Conservation (phyloP, 1,284 basidiomycete genomes). For the Sanghuangporus weigelae region DNA sequence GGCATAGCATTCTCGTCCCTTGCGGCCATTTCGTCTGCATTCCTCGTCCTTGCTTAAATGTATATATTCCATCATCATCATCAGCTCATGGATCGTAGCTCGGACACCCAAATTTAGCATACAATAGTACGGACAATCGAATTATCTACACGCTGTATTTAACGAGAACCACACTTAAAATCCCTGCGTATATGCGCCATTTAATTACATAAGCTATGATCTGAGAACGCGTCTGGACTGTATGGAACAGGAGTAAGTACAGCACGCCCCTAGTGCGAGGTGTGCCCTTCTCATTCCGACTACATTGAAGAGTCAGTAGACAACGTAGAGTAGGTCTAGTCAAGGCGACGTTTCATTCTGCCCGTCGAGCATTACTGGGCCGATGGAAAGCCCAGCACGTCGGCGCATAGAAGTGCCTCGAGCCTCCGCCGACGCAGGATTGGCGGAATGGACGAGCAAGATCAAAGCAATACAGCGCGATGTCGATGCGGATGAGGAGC, state of each 20-base stretch:
- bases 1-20: constrained; percentile 12
- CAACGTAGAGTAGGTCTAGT: background rate
- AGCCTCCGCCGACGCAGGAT: constrained; percentile 42
- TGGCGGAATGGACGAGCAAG: constrained; percentile 75
- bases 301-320: background rate
- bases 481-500: constrained; percentile 73
- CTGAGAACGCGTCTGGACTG: too few relatives aligned
- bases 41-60: constrained; percentile 13
- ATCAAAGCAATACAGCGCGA: constrained; percentile 74
- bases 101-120: too few relatives aligned
- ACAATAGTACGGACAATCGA: too few relatives aligned
- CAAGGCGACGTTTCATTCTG: background rate
- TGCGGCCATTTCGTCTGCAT: constrained; percentile 8
- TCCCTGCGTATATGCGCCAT: background rate
- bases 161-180: background rate
- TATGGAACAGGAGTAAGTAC: background rate
- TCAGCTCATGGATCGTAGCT: too few relatives aligned
- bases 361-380: background rate
- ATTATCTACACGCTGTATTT: background rate
- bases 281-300: background rate
- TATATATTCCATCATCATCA: constrained; percentile 5
- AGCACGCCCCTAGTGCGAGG: background rate
- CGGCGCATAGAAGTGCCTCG: constrained; percentile 39
- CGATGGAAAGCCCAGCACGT: constrained; percentile 25
- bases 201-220: background rate